Evolutionary conservation across 164 flowering plant genomes (phyloP).

Genomic region (Dillenia suffruticosa): DNA sequence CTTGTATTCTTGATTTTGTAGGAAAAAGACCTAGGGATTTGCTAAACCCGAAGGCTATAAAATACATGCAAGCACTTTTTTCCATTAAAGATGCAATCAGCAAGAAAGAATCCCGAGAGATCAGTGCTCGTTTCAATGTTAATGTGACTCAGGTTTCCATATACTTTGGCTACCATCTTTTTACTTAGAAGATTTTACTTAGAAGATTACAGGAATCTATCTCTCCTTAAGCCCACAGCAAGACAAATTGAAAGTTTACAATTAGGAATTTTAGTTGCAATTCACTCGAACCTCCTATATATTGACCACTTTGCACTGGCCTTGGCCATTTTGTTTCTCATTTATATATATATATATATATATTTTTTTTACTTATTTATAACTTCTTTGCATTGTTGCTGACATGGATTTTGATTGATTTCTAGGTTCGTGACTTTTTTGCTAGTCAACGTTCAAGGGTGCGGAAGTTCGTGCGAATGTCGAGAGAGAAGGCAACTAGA

Average conservation of each 20-base stretch:
- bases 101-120: conserved; percentile 94
- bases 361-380: too few species aligned
- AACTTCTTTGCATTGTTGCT: too few species aligned
- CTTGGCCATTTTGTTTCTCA: neutral
- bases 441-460: conserved; percentile 78
- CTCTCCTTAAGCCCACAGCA: too few species aligned
- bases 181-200: too few species aligned
- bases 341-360: neutral
- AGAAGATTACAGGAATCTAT: too few species aligned
- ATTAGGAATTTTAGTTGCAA: too few species aligned
- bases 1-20: conserved; percentile 18
- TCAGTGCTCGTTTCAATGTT: conserved; percentile 86
- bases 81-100: conserved; percentile 83
- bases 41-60: conserved; percentile 87
- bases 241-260: too few species aligned
- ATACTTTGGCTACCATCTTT: too few species aligned
- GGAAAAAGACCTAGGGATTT: conserved; percentile 98
- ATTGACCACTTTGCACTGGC: too few species aligned
- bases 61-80: conserved; percentile 84
- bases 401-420: neutral
- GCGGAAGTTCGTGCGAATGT: conserved; percentile 56
- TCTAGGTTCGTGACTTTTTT: conserved; percentile 87
- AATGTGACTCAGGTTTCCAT: conserved; percentile 76
- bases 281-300: too few species aligned
- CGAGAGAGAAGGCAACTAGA: conserved; percentile 58